These are phyloP conservation scores for Exserohilum rostratum DNA, from an alignment of 2,329 filamentous ascomycete genomes.

Conservation along the genomic window DNA sequence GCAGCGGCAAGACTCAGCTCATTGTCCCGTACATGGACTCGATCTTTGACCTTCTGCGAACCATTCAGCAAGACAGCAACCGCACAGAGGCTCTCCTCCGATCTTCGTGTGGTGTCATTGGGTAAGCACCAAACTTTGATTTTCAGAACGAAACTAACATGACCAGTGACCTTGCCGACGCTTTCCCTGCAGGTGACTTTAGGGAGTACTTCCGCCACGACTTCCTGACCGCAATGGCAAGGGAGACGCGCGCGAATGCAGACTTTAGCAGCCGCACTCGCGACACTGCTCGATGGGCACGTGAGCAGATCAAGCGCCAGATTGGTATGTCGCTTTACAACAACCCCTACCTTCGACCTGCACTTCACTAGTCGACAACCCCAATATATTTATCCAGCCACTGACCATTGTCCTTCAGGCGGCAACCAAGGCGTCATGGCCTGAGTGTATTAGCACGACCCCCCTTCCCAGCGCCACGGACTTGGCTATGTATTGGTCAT, in stretches of 20 bases:
- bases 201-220: constrained; percentile 84
- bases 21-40: constrained; percentile 79
- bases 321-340: constrained; percentile 49
- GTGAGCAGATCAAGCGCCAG: constrained; percentile 96
- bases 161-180: constrained; percentile 84
- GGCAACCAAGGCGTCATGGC: constrained; percentile 46
- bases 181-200: constrained; percentile 90
- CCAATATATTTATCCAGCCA: constrained; percentile 24
- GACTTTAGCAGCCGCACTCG: constrained; percentile 85
- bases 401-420: constrained; percentile 36
- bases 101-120: constrained; percentile 96
- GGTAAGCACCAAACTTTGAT: constrained; percentile 62
- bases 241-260: constrained; percentile 87
- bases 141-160: constrained; percentile 44
- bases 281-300: constrained; percentile 95
- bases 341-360: constrained; percentile 18
- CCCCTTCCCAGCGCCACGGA: constrained; percentile 18
- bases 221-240: constrained; percentile 88
- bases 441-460: constrained; percentile 27
- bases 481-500: constrained; percentile 19
- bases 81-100: constrained; percentile 90
- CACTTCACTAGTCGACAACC: constrained; percentile 3
- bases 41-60: constrained; percentile 85
- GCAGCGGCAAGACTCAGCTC: constrained; percentile 72
- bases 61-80: constrained; percentile 81